Evolutionary conservation across 805 yeast genomes (phyloP).

Genomic region (Schizosaccharomyces cryophilus): DNA sequence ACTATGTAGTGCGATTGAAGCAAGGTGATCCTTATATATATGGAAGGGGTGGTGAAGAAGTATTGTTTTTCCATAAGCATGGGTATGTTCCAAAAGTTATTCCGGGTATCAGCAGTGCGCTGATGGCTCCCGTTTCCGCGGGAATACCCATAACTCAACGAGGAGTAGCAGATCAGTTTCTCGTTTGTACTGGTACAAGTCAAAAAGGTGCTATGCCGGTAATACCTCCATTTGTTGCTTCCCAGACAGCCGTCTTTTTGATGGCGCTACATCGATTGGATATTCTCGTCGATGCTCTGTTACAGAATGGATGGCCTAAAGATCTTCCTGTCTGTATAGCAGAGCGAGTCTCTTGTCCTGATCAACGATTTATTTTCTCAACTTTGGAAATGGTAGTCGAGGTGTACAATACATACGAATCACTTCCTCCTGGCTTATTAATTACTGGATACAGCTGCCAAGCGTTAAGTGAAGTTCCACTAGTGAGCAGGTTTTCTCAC

Average conservation of each 20-base stretch:
- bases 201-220: slow-evolving; percentile 60
- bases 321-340: slow-evolving; percentile 60
- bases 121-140: slow-evolving; percentile 65
- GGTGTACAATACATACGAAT: slow-evolving; percentile 54
- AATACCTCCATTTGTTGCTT: slow-evolving; percentile 44
- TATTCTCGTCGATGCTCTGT: slow-evolving; percentile 10
- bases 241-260: slow-evolving; percentile 64
- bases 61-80: slow-evolving; percentile 33
- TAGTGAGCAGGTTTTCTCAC: background rate
- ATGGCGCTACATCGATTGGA: slow-evolving; percentile 66
- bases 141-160: slow-evolving; percentile 79
- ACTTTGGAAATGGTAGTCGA: slow-evolving; percentile 38
- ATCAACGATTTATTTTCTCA: slow-evolving; percentile 66
- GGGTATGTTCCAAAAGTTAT: slow-evolving; percentile 53
- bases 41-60: slow-evolving; percentile 93
- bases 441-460: slow-evolving; percentile 62
- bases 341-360: slow-evolving; percentile 83
- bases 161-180: slow-evolving; percentile 74
- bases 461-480: slow-evolving; percentile 15
- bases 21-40: slow-evolving; percentile 95
- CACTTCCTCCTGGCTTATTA: slow-evolving; percentile 79
- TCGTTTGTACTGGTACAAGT: slow-evolving; percentile 87
- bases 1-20: slow-evolving; percentile 64
- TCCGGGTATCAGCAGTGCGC: slow-evolving; percentile 76
- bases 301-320: slow-evolving; percentile 39